Base-by-base conservation (phyloP, 2,329 filamentous ascomycete species). In the Neofusicoccum umdonicola region DNA sequence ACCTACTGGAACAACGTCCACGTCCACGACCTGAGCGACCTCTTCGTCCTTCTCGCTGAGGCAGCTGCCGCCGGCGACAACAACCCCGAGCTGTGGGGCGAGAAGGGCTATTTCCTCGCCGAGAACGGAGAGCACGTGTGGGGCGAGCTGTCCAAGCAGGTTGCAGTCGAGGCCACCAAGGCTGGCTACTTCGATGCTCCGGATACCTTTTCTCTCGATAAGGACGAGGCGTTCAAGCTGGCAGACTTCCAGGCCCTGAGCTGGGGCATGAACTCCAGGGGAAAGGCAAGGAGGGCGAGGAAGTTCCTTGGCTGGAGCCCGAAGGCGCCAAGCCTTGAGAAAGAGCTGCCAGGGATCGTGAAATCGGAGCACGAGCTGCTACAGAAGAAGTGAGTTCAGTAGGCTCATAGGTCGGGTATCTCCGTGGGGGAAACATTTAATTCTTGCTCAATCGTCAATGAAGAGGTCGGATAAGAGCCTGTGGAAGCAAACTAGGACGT, bases 21-120 rank as follows among this genome's bases (percentile, higher is more conserved):
- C 61, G 81, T 91, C 0, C 85, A 90, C 68, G 88, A 91, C 69
- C 76, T 91, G 0, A 83, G 82, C 27, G 72, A 80, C 2, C 69
- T 90, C 0, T 88, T 84, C 67, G 72, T 85, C 2, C 73, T 82
- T 4, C 79, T 90, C 0, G 81, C 84, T 0, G 82, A 87, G 6
- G 87, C 87, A 0, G 87, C 87, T 0, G 73, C 81, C 3, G 88
- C 81, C 15, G 37, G 42, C 34, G 37, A 57, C 19, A 17, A 52
- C 37, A 44, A 64, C 35, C n/a, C 52, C 4, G 67, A 74, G 68
- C 79, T 78, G 0, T 92, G 90, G 82, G 88, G 88, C 1, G 74
- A 75, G 0, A 75, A 84, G 42, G 88, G 81, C n/a, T 92, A 92
- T 69, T 92, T 87, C 77, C 87, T 92, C 66, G 80, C 83, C 7